Evolutionary conservation across 495 filamentous ascomycete species (phyloP).

Genomic region (Friedmanniomyces simplex): DNA sequence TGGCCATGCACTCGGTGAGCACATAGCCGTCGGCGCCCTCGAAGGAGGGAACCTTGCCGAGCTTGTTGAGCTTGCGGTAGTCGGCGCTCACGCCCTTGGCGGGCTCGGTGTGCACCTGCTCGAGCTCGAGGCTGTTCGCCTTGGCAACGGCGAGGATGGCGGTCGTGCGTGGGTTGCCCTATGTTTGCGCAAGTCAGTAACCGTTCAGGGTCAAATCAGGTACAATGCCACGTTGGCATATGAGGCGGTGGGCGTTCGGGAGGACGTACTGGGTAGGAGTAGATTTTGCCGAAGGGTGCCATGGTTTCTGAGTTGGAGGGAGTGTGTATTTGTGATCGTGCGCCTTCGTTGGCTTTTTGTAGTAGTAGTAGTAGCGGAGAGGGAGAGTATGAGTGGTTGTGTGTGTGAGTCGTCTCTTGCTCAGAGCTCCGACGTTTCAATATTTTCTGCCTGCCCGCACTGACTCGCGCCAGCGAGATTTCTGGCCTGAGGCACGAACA

Average conservation of each 20-base stretch:
- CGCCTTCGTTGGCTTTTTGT: conserved; percentile 19
- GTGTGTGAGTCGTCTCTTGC: neutral
- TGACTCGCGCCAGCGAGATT: neutral
- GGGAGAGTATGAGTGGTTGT: neutral
- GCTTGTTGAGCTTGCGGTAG: conserved; percentile 74
- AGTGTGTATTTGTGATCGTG: conserved; percentile 2
- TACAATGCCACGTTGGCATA: neutral
- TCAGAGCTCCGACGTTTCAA: neutral
- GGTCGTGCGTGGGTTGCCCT: conserved; percentile 87
- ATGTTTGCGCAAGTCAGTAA: conserved; percentile 2
- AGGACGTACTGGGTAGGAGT: conserved; percentile 67
- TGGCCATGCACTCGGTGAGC: conserved; percentile 83
- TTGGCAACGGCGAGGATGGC: conserved; percentile 84
- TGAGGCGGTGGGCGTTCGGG: neutral
- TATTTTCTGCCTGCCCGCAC: neutral
- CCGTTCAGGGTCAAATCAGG: no score
- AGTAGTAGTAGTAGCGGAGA: conserved; percentile 3
- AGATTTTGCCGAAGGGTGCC: conserved; percentile 79
- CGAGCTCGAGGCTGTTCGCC: conserved; percentile 84
- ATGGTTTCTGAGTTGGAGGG: conserved; percentile 2
- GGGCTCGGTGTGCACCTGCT: conserved; percentile 63
- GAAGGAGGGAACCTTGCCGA: conserved; percentile 87
- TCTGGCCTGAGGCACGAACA: no score
- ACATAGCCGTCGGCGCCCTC: conserved; percentile 84
- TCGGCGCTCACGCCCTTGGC: conserved; percentile 50